Base-by-base conservation (phyloP, 2,329 filamentous ascomycete genomes). In the Ophiostoma fasciatum region DNA sequence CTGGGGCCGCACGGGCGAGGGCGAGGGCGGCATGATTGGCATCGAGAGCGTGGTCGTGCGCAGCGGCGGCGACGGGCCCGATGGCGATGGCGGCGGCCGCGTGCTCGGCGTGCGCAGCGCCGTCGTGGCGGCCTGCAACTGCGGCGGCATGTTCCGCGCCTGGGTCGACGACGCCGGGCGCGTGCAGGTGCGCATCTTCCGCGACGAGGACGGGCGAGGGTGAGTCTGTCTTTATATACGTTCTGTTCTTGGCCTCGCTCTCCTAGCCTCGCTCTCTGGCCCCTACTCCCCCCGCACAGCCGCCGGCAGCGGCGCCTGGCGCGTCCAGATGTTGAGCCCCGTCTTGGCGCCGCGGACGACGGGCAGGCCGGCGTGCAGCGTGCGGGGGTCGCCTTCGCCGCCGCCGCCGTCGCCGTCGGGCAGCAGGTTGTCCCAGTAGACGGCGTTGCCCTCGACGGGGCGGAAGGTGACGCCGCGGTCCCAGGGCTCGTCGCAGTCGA, bases 121-220 rank as follows among this genome's bases (percentile, higher is more conserved):
- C 35, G 64, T 92, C 6, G 58, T 87, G 13, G 79, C 76, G 52
- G 81, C 87, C 47, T 85, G 78, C 52, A 93, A 94, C 51, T 90
- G 81, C 47, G 80, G 77, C 5, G 85, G 85, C 0, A 87, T 94
- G 81, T 90, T 85, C 50, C 68, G 84, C 15, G 83, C 82, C 1
- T 88, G 79, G 68, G 60, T 81, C 15, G 70, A 82, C 43, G 67
- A 75, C 4, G 51, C 69, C 1, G 78, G 75, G 0, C 59, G 60
- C 39, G 60, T 65, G 14, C 60, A 64, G 18, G 71, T 74, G 50
- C 66, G 68, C 37, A 65, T 78, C 2, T 79, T 74, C 59, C 59
- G 52, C 4, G 50, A 50, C 1, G 45, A 45, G n/a, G 22, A 26
- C 7, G 18, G 14, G 12, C 4, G 21, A n/a, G n/a, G n/a, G n/a